These are phyloP conservation scores for Pleurotus tuoliensis DNA, from an alignment of 768 basidiomycete genomes.

Conservation along the genomic window DNA sequence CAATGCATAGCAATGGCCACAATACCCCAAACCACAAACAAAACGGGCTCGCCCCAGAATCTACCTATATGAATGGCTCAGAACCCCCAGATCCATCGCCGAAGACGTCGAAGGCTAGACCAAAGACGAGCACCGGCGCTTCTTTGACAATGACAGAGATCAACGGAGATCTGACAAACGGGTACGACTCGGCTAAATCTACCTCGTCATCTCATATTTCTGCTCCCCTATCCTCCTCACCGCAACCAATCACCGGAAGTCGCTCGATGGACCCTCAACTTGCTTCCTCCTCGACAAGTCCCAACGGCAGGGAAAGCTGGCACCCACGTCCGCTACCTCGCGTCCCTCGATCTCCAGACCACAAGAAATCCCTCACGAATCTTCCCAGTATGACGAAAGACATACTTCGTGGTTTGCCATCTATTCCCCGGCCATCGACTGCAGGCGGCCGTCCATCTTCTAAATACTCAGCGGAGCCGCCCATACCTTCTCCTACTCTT, in stretches of 20 bases:
- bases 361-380: slow-evolving; percentile 15
- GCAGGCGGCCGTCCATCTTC: background rate
- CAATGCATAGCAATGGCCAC: background rate
- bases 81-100: background rate
- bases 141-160: slow-evolving; percentile 3
- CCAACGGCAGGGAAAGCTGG: slow-evolving; percentile 4
- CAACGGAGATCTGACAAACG: slow-evolving; percentile 1
- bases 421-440: background rate
- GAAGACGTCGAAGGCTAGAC: background rate
- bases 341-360: slow-evolving; percentile 11
- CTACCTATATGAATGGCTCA: background rate
- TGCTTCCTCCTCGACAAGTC: slow-evolving; percentile 10
- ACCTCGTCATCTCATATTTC: slow-evolving; percentile 25
- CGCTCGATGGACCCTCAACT: slow-evolving; percentile 8
- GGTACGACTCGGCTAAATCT: slow-evolving; percentile 9
- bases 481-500: background rate
- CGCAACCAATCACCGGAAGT: slow-evolving; percentile 19
- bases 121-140: background rate
- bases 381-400: slow-evolving; percentile 8
- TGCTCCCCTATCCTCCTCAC: slow-evolving; percentile 16
- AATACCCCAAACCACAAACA: background rate
- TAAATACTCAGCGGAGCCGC: background rate
- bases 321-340: slow-evolving; percentile 9
- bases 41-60: background rate
- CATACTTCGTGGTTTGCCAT: slow-evolving; percentile 1